phyloP scores from a whole-genome alignment of 371 early-diverging fungal species.

The Cokeromyces recurvatus region DNA sequence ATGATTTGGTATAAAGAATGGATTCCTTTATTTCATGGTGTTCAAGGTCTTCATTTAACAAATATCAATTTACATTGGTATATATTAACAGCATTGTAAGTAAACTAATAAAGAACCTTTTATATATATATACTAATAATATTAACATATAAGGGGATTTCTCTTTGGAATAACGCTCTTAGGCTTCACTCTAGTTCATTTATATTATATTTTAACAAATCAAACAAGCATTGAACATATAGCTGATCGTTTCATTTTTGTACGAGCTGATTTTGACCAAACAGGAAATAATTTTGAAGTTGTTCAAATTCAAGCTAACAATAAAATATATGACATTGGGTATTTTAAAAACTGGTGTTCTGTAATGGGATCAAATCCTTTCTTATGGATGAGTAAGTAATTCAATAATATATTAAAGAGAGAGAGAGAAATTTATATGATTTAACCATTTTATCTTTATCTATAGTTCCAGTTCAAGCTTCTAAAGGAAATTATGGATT shows the following conservation, averaged over 20 bases:
- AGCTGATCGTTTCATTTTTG: slow-evolving; percentile 16
- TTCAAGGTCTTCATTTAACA: neutral
- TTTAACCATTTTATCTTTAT: too few relatives aligned
- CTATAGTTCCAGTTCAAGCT: too few relatives aligned
- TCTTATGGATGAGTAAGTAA: slow-evolving; percentile 9
- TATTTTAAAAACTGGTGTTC: slow-evolving; percentile 12
- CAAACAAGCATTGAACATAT: slow-evolving; percentile 41
- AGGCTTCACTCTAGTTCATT: slow-evolving; percentile 30
- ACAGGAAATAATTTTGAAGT: slow-evolving; percentile 19
- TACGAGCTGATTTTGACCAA: slow-evolving; percentile 24
- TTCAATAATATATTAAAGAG: too few relatives aligned
- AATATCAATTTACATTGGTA: slow-evolving; percentile 11
- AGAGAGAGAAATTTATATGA: too few relatives aligned
- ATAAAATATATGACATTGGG: slow-evolving; percentile 6
- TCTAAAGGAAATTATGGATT: too few relatives aligned
- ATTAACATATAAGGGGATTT: slow-evolving; percentile 5
- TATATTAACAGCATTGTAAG: slow-evolving; percentile 9
- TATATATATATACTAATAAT: too few relatives aligned
- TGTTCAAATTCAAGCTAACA: slow-evolving; percentile 5
- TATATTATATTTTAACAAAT: slow-evolving; percentile 31
- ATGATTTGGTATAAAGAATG: slow-evolving; percentile 2
- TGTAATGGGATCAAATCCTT: slow-evolving; percentile 15
- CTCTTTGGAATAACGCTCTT: slow-evolving; percentile 22
- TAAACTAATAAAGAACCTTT: too few relatives aligned
- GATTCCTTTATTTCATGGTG: slow-evolving; percentile 10